Percentiles rank a stretch among this genome's conserved stretches.
phyloP scores from a whole-genome alignment of 192 early-diverging fungal species.

The Phycomyces blakesleeanus region DNA sequence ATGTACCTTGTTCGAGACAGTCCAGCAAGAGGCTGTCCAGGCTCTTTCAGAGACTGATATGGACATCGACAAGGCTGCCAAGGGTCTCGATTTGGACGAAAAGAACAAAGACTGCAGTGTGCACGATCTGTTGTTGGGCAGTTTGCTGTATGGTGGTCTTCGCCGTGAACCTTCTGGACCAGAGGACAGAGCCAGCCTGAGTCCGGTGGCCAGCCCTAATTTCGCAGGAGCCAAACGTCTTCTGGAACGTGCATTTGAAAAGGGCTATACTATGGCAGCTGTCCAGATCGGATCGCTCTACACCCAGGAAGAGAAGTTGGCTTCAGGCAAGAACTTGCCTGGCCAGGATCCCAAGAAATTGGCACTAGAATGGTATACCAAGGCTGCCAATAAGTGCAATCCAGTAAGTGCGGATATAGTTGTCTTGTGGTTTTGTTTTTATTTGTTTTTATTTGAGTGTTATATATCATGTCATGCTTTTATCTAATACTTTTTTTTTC shows the following conservation, averaged over 20 bases:
- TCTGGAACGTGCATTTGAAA: constrained; percentile 45
- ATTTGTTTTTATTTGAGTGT: too few species aligned
- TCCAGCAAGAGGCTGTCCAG: constrained; percentile 45
- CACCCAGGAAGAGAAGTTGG: constrained; percentile 43
- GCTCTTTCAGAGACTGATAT: constrained; percentile 39
- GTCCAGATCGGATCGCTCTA: constrained; percentile 51
- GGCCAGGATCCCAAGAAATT: constrained; percentile 46
- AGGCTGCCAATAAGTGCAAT: constrained; percentile 43
- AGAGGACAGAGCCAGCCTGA: constrained; percentile 31
- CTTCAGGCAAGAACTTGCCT: constrained; percentile 40
- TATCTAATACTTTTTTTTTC: too few species aligned
- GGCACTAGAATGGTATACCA: constrained; percentile 42
- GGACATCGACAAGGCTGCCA: constrained; percentile 42
- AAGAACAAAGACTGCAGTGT: constrained; percentile 27
- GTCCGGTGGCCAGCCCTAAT: constrained; percentile 42
- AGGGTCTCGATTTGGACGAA: constrained; percentile 31
- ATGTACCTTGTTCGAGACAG: constrained; percentile 38
- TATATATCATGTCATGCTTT: too few species aligned
- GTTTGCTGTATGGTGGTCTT: constrained; percentile 43
- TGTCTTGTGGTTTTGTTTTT: too few species aligned
- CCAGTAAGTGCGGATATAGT: constrained; percentile 40
- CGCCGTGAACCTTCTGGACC: constrained; percentile 30
- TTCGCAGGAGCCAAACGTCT: constrained; percentile 43
- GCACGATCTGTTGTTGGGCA: constrained; percentile 42
- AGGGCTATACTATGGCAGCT: constrained; percentile 49